Percentiles rank a stretch among this genome's conserved stretches.
These are phyloP conservation scores for Venturia nashicola DNA, from an alignment of 2,329 filamentous ascomycete genomes.

Conservation along the genomic window DNA sequence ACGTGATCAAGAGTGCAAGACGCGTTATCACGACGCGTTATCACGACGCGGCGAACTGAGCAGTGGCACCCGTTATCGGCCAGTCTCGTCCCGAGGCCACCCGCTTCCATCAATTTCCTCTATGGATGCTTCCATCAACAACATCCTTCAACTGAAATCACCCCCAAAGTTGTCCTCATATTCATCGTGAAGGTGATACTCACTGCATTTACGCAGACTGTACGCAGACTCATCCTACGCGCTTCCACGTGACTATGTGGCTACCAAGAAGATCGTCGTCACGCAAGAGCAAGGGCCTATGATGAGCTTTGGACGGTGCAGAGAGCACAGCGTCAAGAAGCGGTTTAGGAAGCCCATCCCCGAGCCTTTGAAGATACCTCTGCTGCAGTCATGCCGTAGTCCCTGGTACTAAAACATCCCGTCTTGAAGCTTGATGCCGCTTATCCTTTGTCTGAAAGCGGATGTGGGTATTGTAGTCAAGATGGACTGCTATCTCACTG, in stretches of 20 bases:
- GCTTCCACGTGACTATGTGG: not conserved
- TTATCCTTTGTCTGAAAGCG: not conserved
- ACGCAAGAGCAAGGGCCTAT: conserved; percentile 2
- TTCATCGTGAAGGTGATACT: no score
- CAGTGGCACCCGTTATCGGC: not conserved
- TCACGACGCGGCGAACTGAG: no score
- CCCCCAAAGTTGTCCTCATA: no score
- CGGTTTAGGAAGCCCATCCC: not conserved
- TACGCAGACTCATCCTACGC: not conserved
- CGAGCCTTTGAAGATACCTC: not conserved
- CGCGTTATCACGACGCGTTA: no score
- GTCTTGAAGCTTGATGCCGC: not conserved
- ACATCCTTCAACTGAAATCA: no score
- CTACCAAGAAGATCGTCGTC: not conserved
- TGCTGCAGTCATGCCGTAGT: not conserved
- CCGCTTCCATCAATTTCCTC: not conserved
- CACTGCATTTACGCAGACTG: no score
- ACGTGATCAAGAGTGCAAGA: no score
- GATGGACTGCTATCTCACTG: not conserved
- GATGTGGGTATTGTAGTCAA: not conserved
- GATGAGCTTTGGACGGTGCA: not conserved
- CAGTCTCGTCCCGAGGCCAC: not conserved
- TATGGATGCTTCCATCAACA: not conserved
- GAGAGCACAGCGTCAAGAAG: not conserved
- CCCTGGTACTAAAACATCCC: not conserved